A percentile compares a stretch with the other conserved stretches of the same genome.
These are phyloP conservation scores for Eucalyptus cloeziana DNA, from an alignment of 345 rosid species.

Conservation along the genomic window DNA sequence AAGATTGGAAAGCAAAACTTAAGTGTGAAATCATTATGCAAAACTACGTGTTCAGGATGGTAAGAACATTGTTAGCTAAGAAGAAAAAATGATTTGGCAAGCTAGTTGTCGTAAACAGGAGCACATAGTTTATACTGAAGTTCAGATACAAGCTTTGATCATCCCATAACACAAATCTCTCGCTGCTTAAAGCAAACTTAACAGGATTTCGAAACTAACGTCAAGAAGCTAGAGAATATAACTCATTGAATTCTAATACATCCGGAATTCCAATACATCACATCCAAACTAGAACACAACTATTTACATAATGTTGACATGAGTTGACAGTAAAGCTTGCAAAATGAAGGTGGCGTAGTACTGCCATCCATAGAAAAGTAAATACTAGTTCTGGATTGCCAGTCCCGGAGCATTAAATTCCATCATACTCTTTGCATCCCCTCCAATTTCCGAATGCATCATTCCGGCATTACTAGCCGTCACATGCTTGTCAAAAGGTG, in stretches of 20 bases:
- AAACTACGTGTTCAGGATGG: neutral
- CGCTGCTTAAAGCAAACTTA: neutral
- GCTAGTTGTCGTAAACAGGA: neutral
- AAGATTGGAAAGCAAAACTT: neutral
- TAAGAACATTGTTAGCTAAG: neutral
- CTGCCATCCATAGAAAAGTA: neutral
- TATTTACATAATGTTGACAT: neutral
- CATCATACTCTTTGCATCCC: constrained; percentile 22
- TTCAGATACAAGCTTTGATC: neutral
- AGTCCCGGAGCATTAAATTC: constrained; percentile 25
- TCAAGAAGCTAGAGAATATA: neutral
- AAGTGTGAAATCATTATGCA: neutral
- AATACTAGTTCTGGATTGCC: constrained; percentile 22
- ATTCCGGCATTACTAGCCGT: neutral
- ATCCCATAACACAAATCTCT: neutral
- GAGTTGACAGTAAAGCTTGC: neutral
- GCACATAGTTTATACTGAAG: neutral
- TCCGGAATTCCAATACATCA: neutral
- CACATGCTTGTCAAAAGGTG: constrained; percentile 33
- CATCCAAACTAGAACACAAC: neutral
- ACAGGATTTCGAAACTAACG: neutral
- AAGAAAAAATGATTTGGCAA: neutral
- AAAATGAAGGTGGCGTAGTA: neutral
- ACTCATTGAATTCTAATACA: neutral
- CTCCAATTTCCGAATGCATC: constrained; percentile 20